Base-by-base conservation (phyloP, 352 stramenopile genomes). In the Phytopythium litorale region DNA sequence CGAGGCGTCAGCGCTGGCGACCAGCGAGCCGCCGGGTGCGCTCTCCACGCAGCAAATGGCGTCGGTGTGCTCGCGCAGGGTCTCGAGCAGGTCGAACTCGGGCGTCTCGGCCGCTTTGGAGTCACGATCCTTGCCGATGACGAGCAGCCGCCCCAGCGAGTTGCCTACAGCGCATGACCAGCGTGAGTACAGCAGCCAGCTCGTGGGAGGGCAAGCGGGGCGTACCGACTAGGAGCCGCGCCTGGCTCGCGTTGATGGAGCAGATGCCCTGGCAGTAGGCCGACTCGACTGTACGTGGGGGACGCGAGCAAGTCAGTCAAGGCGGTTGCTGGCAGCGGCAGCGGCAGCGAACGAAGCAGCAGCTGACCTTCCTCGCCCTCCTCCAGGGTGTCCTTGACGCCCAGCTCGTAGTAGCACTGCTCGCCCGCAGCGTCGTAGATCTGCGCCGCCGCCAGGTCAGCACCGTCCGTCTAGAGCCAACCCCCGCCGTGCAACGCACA, bases 211-310 rank as follows among this genome's bases (percentile, higher is more conserved):
- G 19, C 13, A 21, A 50, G 12, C 23, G 1, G 12, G 13, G 51
- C 75, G 43, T 42, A 90, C 78, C 80, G 18, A 92, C 65, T 19
- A 85, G 70, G 48, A 90, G 42, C 33, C 64, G 67, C 23, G 75
- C 67, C 6, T 76, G 63, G 53, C 78, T 79, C 53, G 74, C 75
- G 56, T 87, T 65, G 50, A 89, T 62, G 16, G 77, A 73, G 32
- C 71, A 83, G 51, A 92, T 88, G 42, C 82, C 82, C 38, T 78
- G 71, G 37, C 82, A 89, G 60, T 87, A 90, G 7, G 85, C 40
- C 11, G 69, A 70, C 28, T 70, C 67, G 7, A 67, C 82, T 89
- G 49, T 38, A 21, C 12, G 32, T 40, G 12, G 48, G 15, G 25
- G 42, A 2, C 3, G 9, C 6, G 42, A 21, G 42, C 15, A 4